Base-by-base conservation (phyloP, 768 basidiomycete genomes). In the Naganishia vaughanmartiniae region DNA sequence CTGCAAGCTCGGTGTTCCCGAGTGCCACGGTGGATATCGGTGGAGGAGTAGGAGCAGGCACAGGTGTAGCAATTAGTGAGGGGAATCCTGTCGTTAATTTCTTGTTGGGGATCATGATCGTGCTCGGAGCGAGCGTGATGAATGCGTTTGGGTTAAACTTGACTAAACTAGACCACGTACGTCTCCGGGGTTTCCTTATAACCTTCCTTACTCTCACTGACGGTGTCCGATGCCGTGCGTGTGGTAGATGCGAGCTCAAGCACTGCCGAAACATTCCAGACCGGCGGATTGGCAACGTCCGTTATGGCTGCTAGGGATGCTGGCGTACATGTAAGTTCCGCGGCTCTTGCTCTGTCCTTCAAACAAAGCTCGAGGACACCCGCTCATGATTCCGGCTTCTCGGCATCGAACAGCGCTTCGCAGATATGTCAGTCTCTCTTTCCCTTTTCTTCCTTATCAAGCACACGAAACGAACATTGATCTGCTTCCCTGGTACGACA, bases 151-250 rank as follows among this genome's bases (percentile, higher is more conserved):
- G 94, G n/a, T 85, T 98, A 51, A 97, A 96, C 78, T 84, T 97
- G 70, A 93, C 92, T 45, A 98, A 97, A 81, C 83, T 95, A 51
- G 94, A 96, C 82, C 92, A 94, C 86, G 88, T 89, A 67, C 74
- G 88, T 83, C 48, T n/a, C n/a, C n/a, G n/a, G n/a, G n/a, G 48
- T 4, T 14, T 58, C 5, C 26, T 28, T 33, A 31, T 45, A 42
- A 17, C 21, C 3, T 36, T 54, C 45, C 71, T 56, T 26, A 57
- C 34, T 56, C 15, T 17, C 30, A 45, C 7, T 30, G 66, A 54
- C 6, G 5, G 36, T 36, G 36, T 55, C 30, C 30, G 31, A 7
- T 58, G 67, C 30, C 21, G 14, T 39, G 42, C 57, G 4, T 51
- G 2, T 54, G 30, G 28, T 72, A 90, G 89, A 88, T 89, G 33